These are phyloP conservation scores for Monosporozyma yasuniensis DNA, from an alignment of 805 yeast species.

Conservation along the genomic window DNA sequence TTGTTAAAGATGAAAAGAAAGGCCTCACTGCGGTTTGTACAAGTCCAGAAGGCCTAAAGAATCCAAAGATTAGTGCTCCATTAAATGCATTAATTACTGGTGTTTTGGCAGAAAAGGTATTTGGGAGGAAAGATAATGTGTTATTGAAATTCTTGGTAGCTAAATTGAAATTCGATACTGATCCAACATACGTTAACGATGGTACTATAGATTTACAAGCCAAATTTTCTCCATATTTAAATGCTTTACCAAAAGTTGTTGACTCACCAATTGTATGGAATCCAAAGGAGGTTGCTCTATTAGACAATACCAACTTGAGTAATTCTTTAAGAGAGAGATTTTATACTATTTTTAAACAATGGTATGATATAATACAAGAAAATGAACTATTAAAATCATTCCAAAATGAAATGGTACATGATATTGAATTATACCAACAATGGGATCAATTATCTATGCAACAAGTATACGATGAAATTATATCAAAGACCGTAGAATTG, in stretches of 20 bases:
- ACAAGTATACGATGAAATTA: slow-evolving; percentile 12
- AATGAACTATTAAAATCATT: background rate
- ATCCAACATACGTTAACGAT: slow-evolving; percentile 6
- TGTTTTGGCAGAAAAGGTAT: slow-evolving; percentile 16
- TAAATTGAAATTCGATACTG: slow-evolving; percentile 32
- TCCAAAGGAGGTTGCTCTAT: slow-evolving; percentile 38
- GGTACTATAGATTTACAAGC: slow-evolving; percentile 4
- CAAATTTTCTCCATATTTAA: slow-evolving; percentile 38
- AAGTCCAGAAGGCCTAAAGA: slow-evolving; percentile 18
- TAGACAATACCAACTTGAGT: slow-evolving; percentile 61
- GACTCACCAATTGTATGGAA: slow-evolving; percentile 58
- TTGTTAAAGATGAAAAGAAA: slow-evolving; percentile 24
- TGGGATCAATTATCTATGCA: slow-evolving; percentile 10
- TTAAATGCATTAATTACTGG: slow-evolving; percentile 23
- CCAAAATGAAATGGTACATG: background rate
- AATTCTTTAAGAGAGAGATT: slow-evolving; percentile 44
- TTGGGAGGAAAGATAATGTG: slow-evolving; percentile 26
- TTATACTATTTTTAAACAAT: slow-evolving; percentile 48
- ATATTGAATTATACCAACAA: slow-evolving; percentile 8
- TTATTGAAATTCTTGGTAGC: slow-evolving; percentile 35
- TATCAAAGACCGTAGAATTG: slow-evolving; percentile 11
- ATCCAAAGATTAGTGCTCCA: slow-evolving; percentile 27
- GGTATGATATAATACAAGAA: slow-evolving; percentile 32
- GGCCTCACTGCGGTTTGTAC: slow-evolving; percentile 32
- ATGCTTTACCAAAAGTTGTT: slow-evolving; percentile 40